phyloP scores from a whole-genome alignment of 208 protist species.

The Naegleria gruberi region DNA sequence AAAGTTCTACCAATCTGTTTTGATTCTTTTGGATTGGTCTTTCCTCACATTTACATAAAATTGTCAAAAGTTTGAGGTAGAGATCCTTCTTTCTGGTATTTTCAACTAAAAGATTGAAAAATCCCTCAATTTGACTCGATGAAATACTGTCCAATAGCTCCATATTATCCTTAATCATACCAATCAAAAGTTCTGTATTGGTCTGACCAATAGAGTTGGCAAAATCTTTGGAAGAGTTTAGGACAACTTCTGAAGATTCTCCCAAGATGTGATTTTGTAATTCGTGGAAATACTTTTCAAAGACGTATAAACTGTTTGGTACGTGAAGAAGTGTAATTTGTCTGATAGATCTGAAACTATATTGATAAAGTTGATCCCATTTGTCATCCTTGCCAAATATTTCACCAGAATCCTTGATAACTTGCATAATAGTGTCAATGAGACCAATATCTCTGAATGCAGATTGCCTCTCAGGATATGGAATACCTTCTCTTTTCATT shows the following conservation, averaged over 20 bases:
- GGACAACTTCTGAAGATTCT: not conserved
- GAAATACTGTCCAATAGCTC: not conserved
- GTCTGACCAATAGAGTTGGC: not conserved
- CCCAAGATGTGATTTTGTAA: not conserved
- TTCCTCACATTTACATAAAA: not conserved
- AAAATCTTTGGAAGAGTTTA: not conserved
- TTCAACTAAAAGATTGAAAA: not conserved
- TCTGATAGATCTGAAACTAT: not conserved
- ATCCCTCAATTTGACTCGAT: not conserved
- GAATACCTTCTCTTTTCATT: constrained; percentile 4
- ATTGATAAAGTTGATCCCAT: not conserved
- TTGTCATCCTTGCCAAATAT: not conserved
- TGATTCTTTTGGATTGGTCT: not conserved
- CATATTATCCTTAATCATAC: not conserved
- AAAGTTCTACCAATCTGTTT: not conserved
- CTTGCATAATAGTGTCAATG: not conserved
- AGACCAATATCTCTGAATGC: not conserved
- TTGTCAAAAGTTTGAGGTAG: not conserved
- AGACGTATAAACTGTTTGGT: not conserved
- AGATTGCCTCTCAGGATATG: not conserved
- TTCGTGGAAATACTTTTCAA: not conserved
- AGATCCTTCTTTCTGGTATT: not conserved
- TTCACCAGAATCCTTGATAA: not conserved
- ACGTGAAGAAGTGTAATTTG: not conserved
- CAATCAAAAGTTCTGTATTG: not conserved